Evolutionary conservation across 768 basidiomycete genomes (phyloP), one percentile per base, ranked within the genome.

Genomic region (Leccinum variicolor): DNA sequence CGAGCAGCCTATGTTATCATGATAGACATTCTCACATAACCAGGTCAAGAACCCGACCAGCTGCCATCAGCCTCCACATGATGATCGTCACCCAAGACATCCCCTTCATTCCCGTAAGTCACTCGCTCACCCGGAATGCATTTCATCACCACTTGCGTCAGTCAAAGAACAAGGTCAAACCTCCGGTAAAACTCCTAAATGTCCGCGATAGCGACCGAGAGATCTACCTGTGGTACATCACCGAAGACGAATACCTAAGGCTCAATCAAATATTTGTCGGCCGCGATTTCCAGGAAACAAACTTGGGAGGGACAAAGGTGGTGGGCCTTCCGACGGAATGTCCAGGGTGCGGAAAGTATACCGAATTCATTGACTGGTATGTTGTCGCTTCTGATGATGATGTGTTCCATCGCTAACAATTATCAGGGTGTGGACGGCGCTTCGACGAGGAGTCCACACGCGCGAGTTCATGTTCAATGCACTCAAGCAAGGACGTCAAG

Each of bases 171-270:
- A 63, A 63, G 7, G 53, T 58, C 7, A 52, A 55, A 10, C 62
- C 60, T 2, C 62, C 62, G 14, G 23, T 13, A 1, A 63, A 58
- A 28, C 25, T 17, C 33, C 33, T 58, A 26, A 0, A 15, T 21
- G 2, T 17, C 6, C 15, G 25, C 14, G 54, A 54, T 2, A 41
- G 5, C 1, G 49, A 26, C 14, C 25, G 26, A 13, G 23, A 53
- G 1, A n/a, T n/a, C 4, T 58, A 63, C n/a, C 54, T 63, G 2
- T 62, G 62, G 62, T 62, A 62, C 47, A 63, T 63, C 54, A 63
- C 60, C 45, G 56, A 63, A 50, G 56, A 58, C 36, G 62, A 63
- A 47, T 63, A 62, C 51, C 49, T 58, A 13, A 50, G 62, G 25
- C 62, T 63, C 50, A 62, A 55, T 19, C 7, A 61, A n/a, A 43